phyloP scores from a whole-genome alignment of 2,329 filamentous ascomycete genomes.

The Phaeoacremonium minimum region DNA sequence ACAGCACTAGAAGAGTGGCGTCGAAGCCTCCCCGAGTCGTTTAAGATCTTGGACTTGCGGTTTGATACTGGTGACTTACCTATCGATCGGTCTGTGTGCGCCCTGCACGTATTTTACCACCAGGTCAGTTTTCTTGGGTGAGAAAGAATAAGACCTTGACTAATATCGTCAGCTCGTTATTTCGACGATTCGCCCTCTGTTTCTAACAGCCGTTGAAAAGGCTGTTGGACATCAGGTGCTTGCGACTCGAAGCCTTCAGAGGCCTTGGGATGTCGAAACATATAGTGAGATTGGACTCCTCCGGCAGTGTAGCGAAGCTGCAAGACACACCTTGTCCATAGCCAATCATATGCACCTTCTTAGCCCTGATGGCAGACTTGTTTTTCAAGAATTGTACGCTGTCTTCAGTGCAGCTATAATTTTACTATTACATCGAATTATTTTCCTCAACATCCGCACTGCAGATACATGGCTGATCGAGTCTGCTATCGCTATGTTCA shows the following conservation, averaged over 20 bases:
- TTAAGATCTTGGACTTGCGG: slow-evolving; percentile 29
- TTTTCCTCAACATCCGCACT: slow-evolving; percentile 25
- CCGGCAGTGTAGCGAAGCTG: slow-evolving; percentile 35
- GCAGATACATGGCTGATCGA: slow-evolving; percentile 25
- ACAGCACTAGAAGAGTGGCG: slow-evolving; percentile 30
- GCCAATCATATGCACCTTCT: slow-evolving; percentile 32
- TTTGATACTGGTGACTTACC: slow-evolving; percentile 15
- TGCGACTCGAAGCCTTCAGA: slow-evolving; percentile 5
- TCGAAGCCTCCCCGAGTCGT: slow-evolving; percentile 14
- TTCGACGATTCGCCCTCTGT: slow-evolving; percentile 40
- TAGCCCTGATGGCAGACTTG: slow-evolving; percentile 31
- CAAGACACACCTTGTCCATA: slow-evolving; percentile 39
- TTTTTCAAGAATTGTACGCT: slow-evolving; percentile 40
- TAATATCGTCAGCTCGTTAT: slow-evolving; percentile 37
- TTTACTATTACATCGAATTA: slow-evolving; percentile 39
- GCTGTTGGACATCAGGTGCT: slow-evolving; percentile 35
- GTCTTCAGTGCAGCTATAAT: slow-evolving; percentile 47
- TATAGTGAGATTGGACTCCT: slow-evolving; percentile 24
- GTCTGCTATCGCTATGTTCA: slow-evolving; percentile 36
- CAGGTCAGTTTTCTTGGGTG: too few species aligned
- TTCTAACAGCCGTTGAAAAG: slow-evolving; percentile 42
- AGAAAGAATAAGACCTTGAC: slow-evolving; percentile 4
- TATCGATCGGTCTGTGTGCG: slow-evolving; percentile 34
- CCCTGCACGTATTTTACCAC: slow-evolving; percentile 46
- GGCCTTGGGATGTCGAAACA: slow-evolving; percentile 19